These are phyloP conservation scores for Cicer arietinum DNA, from an alignment of 306 rosid genomes.

Conservation along the genomic window DNA sequence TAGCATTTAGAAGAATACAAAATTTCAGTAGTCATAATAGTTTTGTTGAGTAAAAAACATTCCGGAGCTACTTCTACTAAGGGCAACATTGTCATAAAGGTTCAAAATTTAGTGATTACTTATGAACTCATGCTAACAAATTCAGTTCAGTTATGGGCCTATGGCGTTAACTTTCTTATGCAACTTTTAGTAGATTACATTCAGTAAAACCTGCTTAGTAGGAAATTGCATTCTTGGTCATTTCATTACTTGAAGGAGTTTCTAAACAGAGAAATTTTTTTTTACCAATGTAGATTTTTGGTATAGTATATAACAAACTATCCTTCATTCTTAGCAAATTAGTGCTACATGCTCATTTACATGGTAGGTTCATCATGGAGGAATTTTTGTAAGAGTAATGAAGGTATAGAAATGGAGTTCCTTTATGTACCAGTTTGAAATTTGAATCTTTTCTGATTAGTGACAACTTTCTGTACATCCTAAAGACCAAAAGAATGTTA, in stretches of 20 bases:
- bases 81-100: constrained; percentile 7
- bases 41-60: constrained; percentile 19
- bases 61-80: constrained; percentile 14
- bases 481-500: not conserved
- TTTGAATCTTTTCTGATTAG: constrained; percentile 28
- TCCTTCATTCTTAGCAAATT: constrained; percentile 23
- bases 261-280: constrained; percentile 30
- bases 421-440: not conserved
- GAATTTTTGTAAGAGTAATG: constrained; percentile 9
- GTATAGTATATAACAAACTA: not conserved
- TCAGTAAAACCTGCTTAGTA: constrained; percentile 31
- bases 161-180: constrained; percentile 32
- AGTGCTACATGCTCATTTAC: constrained; percentile 36
- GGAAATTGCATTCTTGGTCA: constrained; percentile 37
- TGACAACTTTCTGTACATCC: constrained; percentile 19
- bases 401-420: constrained; percentile 24
- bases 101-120: constrained; percentile 27
- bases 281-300: constrained; percentile 28
- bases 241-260: constrained; percentile 34
- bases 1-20: constrained; percentile 30
- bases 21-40: constrained; percentile 15
- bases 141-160: not conserved
- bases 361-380: constrained; percentile 23
- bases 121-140: constrained; percentile 24
- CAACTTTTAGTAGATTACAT: constrained; percentile 7